These are phyloP conservation scores for Suhomyces pyralidae DNA, from an alignment of 805 yeast genomes.

Conservation along the genomic window DNA sequence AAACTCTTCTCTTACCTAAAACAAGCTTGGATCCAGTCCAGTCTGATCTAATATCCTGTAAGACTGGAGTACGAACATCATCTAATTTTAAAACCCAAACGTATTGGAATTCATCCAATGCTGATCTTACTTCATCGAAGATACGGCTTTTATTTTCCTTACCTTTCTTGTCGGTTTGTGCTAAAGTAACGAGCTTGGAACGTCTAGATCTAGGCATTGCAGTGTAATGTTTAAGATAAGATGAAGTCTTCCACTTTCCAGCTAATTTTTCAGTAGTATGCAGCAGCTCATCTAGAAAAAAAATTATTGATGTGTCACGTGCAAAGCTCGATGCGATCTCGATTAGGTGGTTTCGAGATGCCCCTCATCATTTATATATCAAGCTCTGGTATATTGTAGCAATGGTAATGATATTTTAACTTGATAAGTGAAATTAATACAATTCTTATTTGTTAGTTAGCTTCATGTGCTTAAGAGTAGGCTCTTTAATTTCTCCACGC, in stretches of 20 bases:
- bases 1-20: slow-evolving; percentile 89
- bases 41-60: slow-evolving; percentile 87
- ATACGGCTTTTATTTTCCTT: slow-evolving; percentile 87
- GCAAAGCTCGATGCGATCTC: background rate
- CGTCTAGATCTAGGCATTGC: slow-evolving; percentile 96
- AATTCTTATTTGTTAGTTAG: background rate
- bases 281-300: slow-evolving; percentile 25
- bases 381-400: background rate
- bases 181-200: slow-evolving; percentile 90
- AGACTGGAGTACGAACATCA: slow-evolving; percentile 92
- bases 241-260: background rate
- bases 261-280: slow-evolving; percentile 2
- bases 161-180: slow-evolving; percentile 95
- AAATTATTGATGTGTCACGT: slow-evolving; percentile 9
- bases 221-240: background rate
- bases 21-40: slow-evolving; percentile 90
- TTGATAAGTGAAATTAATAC: background rate
- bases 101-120: slow-evolving; percentile 72
- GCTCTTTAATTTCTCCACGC: background rate
- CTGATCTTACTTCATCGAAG: slow-evolving; percentile 84
- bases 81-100: slow-evolving; percentile 85
- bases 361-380: background rate
- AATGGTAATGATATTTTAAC: background rate
- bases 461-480: background rate
- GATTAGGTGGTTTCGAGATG: background rate